Base-by-base conservation (phyloP, 2,329 filamentous ascomycete species). In the Sarocladiaceae sp. region DNA sequence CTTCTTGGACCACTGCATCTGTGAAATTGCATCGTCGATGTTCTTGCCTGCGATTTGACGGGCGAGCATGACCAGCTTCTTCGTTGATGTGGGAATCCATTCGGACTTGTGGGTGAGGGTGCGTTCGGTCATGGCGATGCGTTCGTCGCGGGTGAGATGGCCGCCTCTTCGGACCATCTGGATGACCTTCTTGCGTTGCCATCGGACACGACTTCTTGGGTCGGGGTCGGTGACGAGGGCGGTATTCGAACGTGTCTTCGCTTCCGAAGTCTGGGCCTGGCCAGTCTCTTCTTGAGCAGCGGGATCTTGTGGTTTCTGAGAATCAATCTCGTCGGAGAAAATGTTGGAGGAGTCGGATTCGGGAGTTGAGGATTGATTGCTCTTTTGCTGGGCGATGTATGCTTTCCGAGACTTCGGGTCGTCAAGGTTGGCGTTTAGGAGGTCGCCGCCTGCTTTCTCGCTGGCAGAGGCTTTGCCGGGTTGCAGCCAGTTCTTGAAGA, bases 1-100 rank as follows among this genome's bases (percentile, higher is more conserved):
- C 82, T 99, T 99, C 76, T 90, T 90, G 68, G 87, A 93, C 74
- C 93, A 97, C 52, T 86, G 83, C 90, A 99, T 96, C 77, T 99
- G 94, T 52, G 88, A 73, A 59, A 97, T 89, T 13, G 94, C 94
- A 31, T 99, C 92, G 53, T 95, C 90, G 55, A 99, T 77, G n/a
- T 86, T 86, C 80, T 97, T 97, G 59, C 94, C 94, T 2, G 84
- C 80, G 64, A 99, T 94, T 73, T 97, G 94, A 52, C 87, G 83
- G 22, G 93, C 86, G 48, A 99, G 74, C 61, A 88, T 86, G 50
- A 87, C 85, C 52, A 99, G 78, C 75, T 99, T 99, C 83, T 99
- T 99, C 57, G 89, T 76, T 47, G 85, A 90, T 2, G 94, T 97
- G 62, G 91, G 86, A 65, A 97, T 80, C 59, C 82, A 80, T 44